phyloP scores from a whole-genome alignment of 2,329 filamentous ascomycete genomes.

The Neoscytalidium dimidiatum region DNA sequence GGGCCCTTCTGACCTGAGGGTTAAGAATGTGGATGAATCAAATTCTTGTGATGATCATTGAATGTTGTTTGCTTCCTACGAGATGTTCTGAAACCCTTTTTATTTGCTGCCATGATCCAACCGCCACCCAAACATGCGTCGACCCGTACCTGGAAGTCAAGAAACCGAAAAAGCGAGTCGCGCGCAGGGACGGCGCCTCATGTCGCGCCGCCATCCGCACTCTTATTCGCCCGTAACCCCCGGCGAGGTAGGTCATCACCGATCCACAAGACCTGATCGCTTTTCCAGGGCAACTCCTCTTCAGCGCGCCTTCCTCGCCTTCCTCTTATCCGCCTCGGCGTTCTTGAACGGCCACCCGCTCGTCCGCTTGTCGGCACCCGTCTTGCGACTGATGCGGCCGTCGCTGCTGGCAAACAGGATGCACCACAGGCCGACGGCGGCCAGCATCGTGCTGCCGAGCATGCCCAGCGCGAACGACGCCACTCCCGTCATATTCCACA shows the following conservation, averaged over 20 bases:
- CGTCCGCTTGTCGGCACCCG: conserved; percentile 67
- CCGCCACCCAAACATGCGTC: not conserved
- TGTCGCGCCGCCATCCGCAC: no score
- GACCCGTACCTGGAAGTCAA: not conserved
- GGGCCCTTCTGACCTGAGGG: not conserved
- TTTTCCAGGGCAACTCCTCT: no score
- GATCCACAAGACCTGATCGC: no score
- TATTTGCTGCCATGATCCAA: not conserved
- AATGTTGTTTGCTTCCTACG: not conserved
- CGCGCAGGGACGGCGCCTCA: no score
- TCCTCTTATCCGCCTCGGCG: conserved; percentile 56
- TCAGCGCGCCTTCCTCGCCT: conserved; percentile 26
- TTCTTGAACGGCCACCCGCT: conserved; percentile 68
- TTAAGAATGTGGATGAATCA: not conserved
- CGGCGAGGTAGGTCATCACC: no score
- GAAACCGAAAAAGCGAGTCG: not conserved
- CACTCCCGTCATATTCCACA: conserved; percentile 60
- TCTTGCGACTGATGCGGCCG: conserved; percentile 62
- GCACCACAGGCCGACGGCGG: conserved; percentile 66
- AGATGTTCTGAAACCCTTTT: not conserved
- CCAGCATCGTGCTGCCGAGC: conserved; percentile 58
- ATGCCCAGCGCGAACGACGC: conserved; percentile 63
- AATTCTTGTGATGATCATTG: not conserved
- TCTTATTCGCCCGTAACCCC: no score
- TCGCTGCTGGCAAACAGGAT: conserved; percentile 59